Base-by-base conservation (phyloP, 495 filamentous ascomycete species). In the Aspergillus biplanus region DNA sequence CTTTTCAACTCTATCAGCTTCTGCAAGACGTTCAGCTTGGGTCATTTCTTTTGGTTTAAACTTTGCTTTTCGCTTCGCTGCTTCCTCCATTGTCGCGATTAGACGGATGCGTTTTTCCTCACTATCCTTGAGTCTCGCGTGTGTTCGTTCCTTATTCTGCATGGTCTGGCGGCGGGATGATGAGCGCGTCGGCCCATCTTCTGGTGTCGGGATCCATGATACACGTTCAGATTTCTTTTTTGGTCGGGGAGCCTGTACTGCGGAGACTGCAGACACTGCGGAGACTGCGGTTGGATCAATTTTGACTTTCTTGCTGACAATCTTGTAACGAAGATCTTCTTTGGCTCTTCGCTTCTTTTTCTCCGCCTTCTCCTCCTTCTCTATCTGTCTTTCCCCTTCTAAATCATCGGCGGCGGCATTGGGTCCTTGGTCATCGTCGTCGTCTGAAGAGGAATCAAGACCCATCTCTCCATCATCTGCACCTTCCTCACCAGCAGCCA, bases 211-310 rank as follows among this genome's bases (percentile, higher is more conserved):
- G 33, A 97, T 82, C 92, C 93, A 97, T 61, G 92, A 96, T 44
- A 88, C 82, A 47, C 93, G 86, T 76, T 97, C 95, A 4, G 91
- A 92, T 76, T 97, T 97, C 81, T 97, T 99, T 80, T 92, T 93
- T 4, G 89, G 89, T 61, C 90, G 85, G 18, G 89, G 81, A 15
- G 83, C 21, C 2, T 27, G 21, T 2, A 27, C 21, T 27, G 21
- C 74, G 33, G 78, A 69, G 31, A 79, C 70, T 34, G 80, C 71
- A 56, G 78, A 69, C 35, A 74, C 71, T 31, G 81, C 69, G 18
- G 83, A 74, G 37, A 79, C 76, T 37, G 78, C 75, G 27, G 83
- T 84, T 4, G 86, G 77, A 75, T 90, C 87, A 21, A 93, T 80
- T 63, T 87, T 89, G 66, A 88, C 86, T 70, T 79, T 83, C 67